Evolutionary conservation across 2,329 filamentous ascomycete species (phyloP).

Genomic region (Leptodontidium sp.): DNA sequence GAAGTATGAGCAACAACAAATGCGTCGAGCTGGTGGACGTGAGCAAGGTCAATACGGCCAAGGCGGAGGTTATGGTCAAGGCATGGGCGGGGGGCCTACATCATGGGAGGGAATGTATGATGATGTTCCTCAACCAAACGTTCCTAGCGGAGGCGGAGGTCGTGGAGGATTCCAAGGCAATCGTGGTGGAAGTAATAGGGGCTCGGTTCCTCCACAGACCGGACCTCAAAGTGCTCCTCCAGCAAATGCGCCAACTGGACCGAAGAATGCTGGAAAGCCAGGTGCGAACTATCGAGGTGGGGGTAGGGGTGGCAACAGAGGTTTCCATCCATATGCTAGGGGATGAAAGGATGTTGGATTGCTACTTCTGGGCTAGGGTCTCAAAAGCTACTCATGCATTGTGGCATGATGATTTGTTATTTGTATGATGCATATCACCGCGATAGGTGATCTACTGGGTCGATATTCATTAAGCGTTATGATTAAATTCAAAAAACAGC

Average conservation of each 20-base stretch:
- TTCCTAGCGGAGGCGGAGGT: slow-evolving; percentile 55
- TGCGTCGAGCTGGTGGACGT: slow-evolving; percentile 55
- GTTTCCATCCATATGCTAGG: slow-evolving; percentile 79
- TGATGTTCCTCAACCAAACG: slow-evolving; percentile 85
- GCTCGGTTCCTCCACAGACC: slow-evolving; percentile 46
- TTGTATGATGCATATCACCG: slow-evolving; percentile 13
- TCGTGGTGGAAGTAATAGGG: slow-evolving; percentile 43
- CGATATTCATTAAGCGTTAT: slow-evolving; percentile 2
- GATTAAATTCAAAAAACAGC: background rate
- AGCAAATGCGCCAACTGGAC: slow-evolving; percentile 89
- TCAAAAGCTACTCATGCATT: slow-evolving; percentile 18
- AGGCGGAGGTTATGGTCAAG: slow-evolving; percentile 54
- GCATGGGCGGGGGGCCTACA: slow-evolving; percentile 71
- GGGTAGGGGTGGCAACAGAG: slow-evolving; percentile 76
- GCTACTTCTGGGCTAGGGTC: background rate
- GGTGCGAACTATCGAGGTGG: slow-evolving; percentile 95
- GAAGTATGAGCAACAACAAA: slow-evolving; percentile 75
- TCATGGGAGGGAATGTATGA: slow-evolving; percentile 99
- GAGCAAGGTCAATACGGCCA: slow-evolving; percentile 42
- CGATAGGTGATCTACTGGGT: background rate
- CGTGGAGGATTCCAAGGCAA: slow-evolving; percentile 38
- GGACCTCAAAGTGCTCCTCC: slow-evolving; percentile 64
- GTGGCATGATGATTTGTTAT: slow-evolving; percentile 7
- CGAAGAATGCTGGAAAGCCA: slow-evolving; percentile 91
- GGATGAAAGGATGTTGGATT: slow-evolving; percentile 29